Base-by-base conservation (phyloP, 1,284 basidiomycete genomes). In the Ganoderma resinaceum region DNA sequence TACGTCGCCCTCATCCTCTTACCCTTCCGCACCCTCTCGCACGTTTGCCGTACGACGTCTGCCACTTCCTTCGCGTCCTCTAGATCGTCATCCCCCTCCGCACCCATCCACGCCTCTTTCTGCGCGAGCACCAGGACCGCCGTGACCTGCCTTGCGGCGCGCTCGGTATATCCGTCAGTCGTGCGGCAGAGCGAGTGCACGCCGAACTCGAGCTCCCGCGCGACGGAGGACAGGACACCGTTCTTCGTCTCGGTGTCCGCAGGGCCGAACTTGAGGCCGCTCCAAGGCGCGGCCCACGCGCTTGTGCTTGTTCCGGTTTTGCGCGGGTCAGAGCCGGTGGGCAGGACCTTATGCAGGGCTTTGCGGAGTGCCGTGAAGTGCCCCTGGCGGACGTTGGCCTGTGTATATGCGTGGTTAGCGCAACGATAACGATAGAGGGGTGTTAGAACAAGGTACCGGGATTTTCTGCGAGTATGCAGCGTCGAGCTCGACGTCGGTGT, bases 381-480 rank as follows among this genome's bases (percentile, higher is more conserved):
- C 12, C 73, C 66, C 40, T 78, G 76, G n/a, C 83, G 80, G n/a
- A 76, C 65, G 1, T 75, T 67, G 20, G 76, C 62, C 84, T 83
- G 38, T 5, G 3, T 6, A 8, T n/a, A 23, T 33, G 46, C 26
- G 42, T n/a, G 46, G 61, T 42, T 20, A 38, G 42, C 12, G 23
- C 9, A 43, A 52, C 12, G 40, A 9, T 60, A n/a, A 38, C 18
- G n/a, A 62, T 7, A 61, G 16, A 26, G 38, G 37, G 42, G 9
- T 11, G 35, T 43, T 2, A 37, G 14, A 0, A 11, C 12, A 4
- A 78, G 83, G 61, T 70, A 92, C 90, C 0, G 86, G 83, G 18
- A 91, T 82, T 78, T 92, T 93, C 63, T 82, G 82, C 7, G 91
- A 92, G 73, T 83, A 87, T 2, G 83, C 80, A n/a, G 80, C 83